Base-by-base conservation (phyloP, 768 basidiomycete genomes). In the Macrolepiota dolichaula region DNA sequence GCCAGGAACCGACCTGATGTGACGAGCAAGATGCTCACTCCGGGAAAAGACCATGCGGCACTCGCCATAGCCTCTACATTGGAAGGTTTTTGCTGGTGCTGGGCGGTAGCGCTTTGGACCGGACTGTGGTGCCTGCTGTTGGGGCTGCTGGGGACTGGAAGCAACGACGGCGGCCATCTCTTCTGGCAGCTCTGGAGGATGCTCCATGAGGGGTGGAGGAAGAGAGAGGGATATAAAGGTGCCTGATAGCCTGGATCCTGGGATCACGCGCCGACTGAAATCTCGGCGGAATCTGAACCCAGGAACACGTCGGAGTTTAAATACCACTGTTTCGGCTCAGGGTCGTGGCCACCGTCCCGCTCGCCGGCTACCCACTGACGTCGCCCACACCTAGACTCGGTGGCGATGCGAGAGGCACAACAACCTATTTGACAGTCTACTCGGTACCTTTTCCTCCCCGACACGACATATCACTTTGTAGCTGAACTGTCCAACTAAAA, bases 31-130 rank as follows among this genome's bases (percentile, higher is more conserved):
- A 77, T 98, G 96, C 75, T 98, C 96, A 72, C 91, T 92, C 74
- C 96, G 81, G 62, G 89, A 91, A 73, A 98, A 98, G 63, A 96
- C 93, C 94, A 97, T 98, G 62, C 90, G 83, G 78, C 96, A 98
- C 53, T 95, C 93, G 66, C 94, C 94, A 72, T 90, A 98, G 12
- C 96, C 96, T 54, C 88, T 85, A 76, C 96, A 98, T 69, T 94
- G 91, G 74, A 97, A 98, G 32, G 94, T 94, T 79, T 96, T 97
- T 59, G 92, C 89, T 5, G 92, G 91, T 0, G 91, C 87, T 3
- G 91, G 88, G 15, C 92, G 83, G 70, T 91, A 92, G 50, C 92
- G 83, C 69, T 88, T 91, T 1, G 69, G 60, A 47, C 65, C 67
- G 3, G 71, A 68, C 66, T 69, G 62, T 46, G 59, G 40, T 29